Percentiles rank a stretch among this genome's conserved stretches.
These are phyloP conservation scores for Aphelidium insulamus DNA, from an alignment of 371 early-diverging fungal species.

Conservation along the genomic window DNA sequence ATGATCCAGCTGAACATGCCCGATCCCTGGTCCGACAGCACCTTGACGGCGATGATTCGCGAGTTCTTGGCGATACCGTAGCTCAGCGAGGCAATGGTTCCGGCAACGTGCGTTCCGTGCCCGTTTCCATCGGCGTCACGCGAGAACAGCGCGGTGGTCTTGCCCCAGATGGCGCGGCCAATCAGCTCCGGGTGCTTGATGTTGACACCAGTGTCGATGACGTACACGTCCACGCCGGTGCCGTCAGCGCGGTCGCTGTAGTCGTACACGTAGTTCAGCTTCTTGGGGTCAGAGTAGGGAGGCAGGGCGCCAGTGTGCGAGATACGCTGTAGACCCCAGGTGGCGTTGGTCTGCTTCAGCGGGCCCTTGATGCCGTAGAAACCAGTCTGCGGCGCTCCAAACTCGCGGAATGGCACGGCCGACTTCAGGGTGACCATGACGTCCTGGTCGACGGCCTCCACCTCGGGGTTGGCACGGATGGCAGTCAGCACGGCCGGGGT, in stretches of 20 bases:
- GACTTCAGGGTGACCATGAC: constrained; percentile 4
- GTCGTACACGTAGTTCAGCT: constrained; percentile 3
- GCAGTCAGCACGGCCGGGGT: no score
- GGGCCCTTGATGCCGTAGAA: no score
- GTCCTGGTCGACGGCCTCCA: constrained; percentile 10
- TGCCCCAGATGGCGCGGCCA: constrained; percentile 12
- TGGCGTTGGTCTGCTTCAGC: constrained; percentile 6
- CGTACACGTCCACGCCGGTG: constrained; percentile 22
- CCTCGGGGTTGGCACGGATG: no score
- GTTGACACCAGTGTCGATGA: constrained; percentile 35
- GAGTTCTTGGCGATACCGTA: constrained; percentile 18
- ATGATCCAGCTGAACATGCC: constrained; percentile 35
- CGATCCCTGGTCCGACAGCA: constrained; percentile 23
- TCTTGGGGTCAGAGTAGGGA: no score
- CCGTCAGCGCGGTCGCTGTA: constrained; percentile 14
- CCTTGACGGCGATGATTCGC: constrained; percentile 27
- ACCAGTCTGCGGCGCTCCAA: no score
- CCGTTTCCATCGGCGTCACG: constrained; percentile 8
- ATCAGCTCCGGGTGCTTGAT: no score
- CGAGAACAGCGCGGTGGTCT: no score
- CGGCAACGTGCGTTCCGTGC: constrained; percentile 27
- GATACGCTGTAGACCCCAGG: constrained; percentile 11
- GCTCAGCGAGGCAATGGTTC: constrained; percentile 25
- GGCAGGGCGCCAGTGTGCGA: no score
- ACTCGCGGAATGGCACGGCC: no score